Conservation (phyloP, 1,139 yeast species). For the Kodamaea suecica region DNA sequence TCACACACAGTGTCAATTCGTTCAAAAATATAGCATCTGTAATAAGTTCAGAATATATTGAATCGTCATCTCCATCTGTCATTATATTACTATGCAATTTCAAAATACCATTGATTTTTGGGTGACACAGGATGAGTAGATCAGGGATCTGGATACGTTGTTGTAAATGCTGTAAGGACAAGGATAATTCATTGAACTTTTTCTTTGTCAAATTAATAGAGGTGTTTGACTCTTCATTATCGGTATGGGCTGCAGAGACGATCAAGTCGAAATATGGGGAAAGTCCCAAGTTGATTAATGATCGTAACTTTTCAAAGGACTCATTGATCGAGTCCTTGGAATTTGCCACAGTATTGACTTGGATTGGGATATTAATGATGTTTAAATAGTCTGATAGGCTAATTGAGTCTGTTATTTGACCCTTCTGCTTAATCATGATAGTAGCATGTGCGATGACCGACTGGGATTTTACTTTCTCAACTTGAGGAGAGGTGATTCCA, state of each 20-base stretch:
- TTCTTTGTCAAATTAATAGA: conserved; percentile 49
- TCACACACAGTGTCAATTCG: conserved; percentile 61
- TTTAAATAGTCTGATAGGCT: conserved; percentile 44
- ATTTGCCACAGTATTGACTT: conserved; percentile 19
- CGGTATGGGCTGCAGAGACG: conserved; percentile 9
- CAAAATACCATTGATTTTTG: conserved; percentile 39
- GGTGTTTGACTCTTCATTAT: conserved; percentile 14
- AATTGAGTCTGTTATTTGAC: conserved; percentile 22
- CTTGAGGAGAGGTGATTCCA: no score
- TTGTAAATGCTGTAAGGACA: conserved; percentile 66
- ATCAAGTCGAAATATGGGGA: conserved; percentile 39
- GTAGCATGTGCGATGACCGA: conserved; percentile 17
- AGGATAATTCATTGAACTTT: conserved; percentile 66
- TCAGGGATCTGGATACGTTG: conserved; percentile 71
- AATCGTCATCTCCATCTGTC: conserved; percentile 21
- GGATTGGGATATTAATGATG: conserved; percentile 31
- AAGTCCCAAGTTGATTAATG: conserved; percentile 49
- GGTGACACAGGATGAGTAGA: conserved; percentile 52
- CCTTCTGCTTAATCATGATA: conserved; percentile 47
- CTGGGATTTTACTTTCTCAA: no score
- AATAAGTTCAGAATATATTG: conserved; percentile 12
- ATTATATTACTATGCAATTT: conserved; percentile 20
- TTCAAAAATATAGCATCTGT: conserved; percentile 61
- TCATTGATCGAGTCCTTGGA: conserved; percentile 16
- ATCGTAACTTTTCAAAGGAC: conserved; percentile 55